Base-by-base conservation (phyloP, 108 stramenopile species). In the Fistulifera pelliculosa region DNA sequence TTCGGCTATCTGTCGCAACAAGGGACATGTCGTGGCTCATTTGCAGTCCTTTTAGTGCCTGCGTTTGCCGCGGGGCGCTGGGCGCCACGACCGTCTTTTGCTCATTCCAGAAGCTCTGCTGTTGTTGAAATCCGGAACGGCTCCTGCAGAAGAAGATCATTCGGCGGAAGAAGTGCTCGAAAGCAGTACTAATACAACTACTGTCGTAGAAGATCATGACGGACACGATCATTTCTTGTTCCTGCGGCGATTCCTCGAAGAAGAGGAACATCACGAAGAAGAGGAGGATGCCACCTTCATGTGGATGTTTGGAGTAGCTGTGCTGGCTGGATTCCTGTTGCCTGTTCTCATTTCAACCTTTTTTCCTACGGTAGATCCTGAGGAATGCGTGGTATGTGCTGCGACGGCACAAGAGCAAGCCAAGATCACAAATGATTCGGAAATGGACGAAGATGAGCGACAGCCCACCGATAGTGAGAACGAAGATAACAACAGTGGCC, bases 241-340 rank as follows among this genome's bases (percentile, higher is more conserved):
- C 6, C 31, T 35, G 3, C 27, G 17, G 11, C 47, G 49, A 13
- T 1, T 27, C 21, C 5, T 50, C 1, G 44, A 41, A 14, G 63
- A 42, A 42, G 69, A 68, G 23, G 59, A 24, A 16, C 27, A 13
- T 45, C 50, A 51, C 12, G 8, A 3, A 3, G 64, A 43, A 35
- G 66, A 79, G 10, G 70, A 55, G 18, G 78, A 81, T 53, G 50
- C 52, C 8, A 38, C 47, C 16, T 61, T 40, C 25, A 54, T 75
- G 0, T 85, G 85, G 71, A 68, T 72, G 51, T 87, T 79, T 41
- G 90, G 90, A 15, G 53, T 65, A 10, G 49, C 71, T n/a, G 23
- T 92, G 22, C 40, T 92, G 39, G 81, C 65, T 26, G 90, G 90
- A 14, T 83, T 81, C 47, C 54, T 81, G 14, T 49, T 87, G 27